Evolutionary conservation across 352 stramenopile species (phyloP), one percentile per base, ranked within the genome.

Genomic region (Phytophthora hibernalis): DNA sequence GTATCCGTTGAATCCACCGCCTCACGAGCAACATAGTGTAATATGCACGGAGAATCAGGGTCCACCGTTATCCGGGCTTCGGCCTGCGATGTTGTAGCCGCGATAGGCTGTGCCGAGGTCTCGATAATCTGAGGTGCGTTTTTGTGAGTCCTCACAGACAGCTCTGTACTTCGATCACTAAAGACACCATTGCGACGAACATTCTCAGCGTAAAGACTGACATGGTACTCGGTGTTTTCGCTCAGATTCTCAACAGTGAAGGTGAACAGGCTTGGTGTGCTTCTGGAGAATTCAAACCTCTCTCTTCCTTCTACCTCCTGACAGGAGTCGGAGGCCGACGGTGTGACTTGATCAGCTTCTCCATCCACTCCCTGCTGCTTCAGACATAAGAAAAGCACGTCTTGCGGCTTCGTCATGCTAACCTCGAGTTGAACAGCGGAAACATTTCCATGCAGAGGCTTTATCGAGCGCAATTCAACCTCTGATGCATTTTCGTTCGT

Each of bases 401-500:
- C 80, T n/a, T 55, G 42, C 2, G 76, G 70, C 48, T 93, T 90
- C 2, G 70, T 75, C 82, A 90, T 90, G n/a, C 61, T 66, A 7
- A 88, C 52, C 5, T 70, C 44, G 1, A 91, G 45, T 28, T 84
- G 43, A 9, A 93, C 53, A 28, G 70, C 74, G 11, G 77, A 71
- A 0, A 65, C 70, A 21, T 72, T 85, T 5, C 83, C 82, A 31
- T 57, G 37, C 12, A 78, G 61, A 2, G 87, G 80, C 7, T 43
- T 61, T 0, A 55, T 65, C 1, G 61, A 61, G 12, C 55, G 26
- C 0, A 92, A n/a, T 15, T 54, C 52, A 6, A 93, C 71, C 6
- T 82, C 64, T 2, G 83, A 91, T 0, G 87, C 87, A 12, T 89
- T 86, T 44, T 89, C 77, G 47, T 95, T 87, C 2, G 85, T 93